These are phyloP conservation scores for Xylaria intraflava DNA, from an alignment of 495 filamentous ascomycete species.

Conservation along the genomic window DNA sequence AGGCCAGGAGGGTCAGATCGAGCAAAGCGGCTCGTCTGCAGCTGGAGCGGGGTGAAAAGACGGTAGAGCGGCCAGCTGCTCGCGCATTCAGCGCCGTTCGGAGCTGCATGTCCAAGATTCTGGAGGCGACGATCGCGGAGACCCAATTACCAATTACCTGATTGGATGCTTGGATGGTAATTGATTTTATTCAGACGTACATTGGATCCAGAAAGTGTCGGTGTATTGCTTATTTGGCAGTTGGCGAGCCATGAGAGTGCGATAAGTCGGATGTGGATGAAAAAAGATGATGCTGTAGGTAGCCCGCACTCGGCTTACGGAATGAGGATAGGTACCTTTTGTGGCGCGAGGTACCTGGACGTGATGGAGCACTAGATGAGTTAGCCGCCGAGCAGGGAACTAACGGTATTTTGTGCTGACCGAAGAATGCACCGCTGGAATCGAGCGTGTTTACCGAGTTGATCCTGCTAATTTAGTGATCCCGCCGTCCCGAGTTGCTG, in stretches of 20 bases:
- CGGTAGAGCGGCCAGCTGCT: constrained; percentile 13
- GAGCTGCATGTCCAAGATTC: constrained; percentile 32
- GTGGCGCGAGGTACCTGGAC: too few relatives aligned
- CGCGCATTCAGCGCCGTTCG: constrained; percentile 30
- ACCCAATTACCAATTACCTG: constrained; percentile 18
- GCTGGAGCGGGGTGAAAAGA: constrained; percentile 29
- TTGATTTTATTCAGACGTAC: constrained; percentile 1
- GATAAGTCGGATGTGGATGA: background rate
- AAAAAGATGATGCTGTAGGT: too few relatives aligned
- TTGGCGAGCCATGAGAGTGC: background rate
- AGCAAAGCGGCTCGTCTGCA: constrained; percentile 28
- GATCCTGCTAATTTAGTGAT: too few relatives aligned
- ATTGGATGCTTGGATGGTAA: background rate
- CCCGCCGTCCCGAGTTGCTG: too few relatives aligned
- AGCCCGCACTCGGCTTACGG: too few relatives aligned
- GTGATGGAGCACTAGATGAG: too few relatives aligned
- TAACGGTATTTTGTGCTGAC: too few relatives aligned
- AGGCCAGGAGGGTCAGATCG: constrained; percentile 27
- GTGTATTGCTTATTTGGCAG: background rate
- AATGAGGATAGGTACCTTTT: too few relatives aligned
- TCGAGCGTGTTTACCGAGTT: too few relatives aligned
- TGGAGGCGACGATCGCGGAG: constrained; percentile 9
- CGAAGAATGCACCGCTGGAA: too few relatives aligned
- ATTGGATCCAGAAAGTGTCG: background rate
- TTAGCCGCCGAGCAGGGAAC: too few relatives aligned